Conservation (phyloP, 345 rosid genomes). For the Brassica cretica region DNA sequence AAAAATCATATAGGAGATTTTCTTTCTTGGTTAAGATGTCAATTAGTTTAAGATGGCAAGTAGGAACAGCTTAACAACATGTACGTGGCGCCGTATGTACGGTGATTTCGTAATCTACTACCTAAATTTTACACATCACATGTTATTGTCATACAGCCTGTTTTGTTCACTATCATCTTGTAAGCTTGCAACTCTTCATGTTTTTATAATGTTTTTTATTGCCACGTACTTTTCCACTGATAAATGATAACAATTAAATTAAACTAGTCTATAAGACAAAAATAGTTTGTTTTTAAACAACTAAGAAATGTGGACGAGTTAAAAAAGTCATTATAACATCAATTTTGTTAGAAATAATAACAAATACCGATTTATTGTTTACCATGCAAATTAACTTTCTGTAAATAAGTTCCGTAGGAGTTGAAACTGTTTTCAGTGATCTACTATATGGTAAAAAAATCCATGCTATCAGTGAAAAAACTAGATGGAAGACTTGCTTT, state of each 20-base stretch:
- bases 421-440: not conserved
- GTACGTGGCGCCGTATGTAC: constrained; percentile 36
- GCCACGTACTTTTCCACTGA: constrained; percentile 33
- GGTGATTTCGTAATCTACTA: constrained; percentile 36
- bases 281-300: not conserved
- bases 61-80: constrained; percentile 20
- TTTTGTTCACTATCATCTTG: constrained; percentile 17
- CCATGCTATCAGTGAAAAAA: not conserved
- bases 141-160: constrained; percentile 35
- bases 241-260: not conserved
- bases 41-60: constrained; percentile 12
- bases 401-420: not conserved
- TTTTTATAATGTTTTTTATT: not conserved
- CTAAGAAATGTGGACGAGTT: not conserved
- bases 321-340: not conserved
- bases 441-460: not conserved
- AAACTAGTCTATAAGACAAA: not conserved
- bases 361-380: not conserved
- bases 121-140: constrained; percentile 23
- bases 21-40: not conserved
- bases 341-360: not conserved
- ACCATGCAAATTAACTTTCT: not conserved
- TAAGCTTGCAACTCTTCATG: not conserved
- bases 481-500: not conserved
- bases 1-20: not conserved